Evolutionary conservation across 2,329 filamentous ascomycete species (phyloP).

Genomic region (Diaporthe vexans): DNA sequence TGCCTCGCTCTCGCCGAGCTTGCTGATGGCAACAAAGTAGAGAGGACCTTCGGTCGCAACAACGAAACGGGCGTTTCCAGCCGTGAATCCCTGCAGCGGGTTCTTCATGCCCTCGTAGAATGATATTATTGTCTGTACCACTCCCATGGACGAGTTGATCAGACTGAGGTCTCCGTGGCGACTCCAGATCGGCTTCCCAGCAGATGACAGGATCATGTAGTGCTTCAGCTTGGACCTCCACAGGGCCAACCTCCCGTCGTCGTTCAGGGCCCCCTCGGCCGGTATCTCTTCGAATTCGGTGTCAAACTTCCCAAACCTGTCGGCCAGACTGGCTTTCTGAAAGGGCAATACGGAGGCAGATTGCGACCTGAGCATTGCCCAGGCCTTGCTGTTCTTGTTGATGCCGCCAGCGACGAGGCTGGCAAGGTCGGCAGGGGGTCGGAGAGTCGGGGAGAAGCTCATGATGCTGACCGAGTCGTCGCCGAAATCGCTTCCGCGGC

Average conservation of each 20-base stretch:
- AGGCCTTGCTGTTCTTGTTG: constrained; percentile 75
- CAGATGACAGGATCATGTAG: constrained; percentile 95
- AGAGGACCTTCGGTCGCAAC: constrained; percentile 87
- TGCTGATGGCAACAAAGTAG: constrained; percentile 94
- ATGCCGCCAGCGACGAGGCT: constrained; percentile 84
- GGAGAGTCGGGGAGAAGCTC: constrained; percentile 76
- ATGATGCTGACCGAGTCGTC: constrained; percentile 76
- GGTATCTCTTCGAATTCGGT: constrained; percentile 84
- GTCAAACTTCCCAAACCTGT: constrained; percentile 76
- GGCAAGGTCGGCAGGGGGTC: constrained; percentile 78
- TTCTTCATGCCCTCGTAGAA: constrained; percentile 90
- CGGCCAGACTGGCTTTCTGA: constrained; percentile 57
- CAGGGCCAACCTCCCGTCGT: constrained; percentile 73
- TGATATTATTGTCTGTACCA: constrained; percentile 97
- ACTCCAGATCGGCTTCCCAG: constrained; percentile 97
- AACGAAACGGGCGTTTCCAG: constrained; percentile 88
- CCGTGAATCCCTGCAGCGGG: constrained; percentile 84
- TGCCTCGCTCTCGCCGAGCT: constrained; percentile 89
- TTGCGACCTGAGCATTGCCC: constrained; percentile 76
- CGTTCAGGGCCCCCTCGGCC: constrained; percentile 61
- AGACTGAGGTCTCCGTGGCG: constrained; percentile 91
- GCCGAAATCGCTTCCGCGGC: constrained; percentile 32
- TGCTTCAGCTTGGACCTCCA: constrained; percentile 98
- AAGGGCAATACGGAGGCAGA: constrained; percentile 72
- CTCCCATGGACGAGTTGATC: constrained; percentile 93